Percentiles rank a stretch among this genome's conserved stretches.
These are phyloP conservation scores for Teunomyces tritomae DNA, from an alignment of 805 yeast species.

Conservation along the genomic window DNA sequence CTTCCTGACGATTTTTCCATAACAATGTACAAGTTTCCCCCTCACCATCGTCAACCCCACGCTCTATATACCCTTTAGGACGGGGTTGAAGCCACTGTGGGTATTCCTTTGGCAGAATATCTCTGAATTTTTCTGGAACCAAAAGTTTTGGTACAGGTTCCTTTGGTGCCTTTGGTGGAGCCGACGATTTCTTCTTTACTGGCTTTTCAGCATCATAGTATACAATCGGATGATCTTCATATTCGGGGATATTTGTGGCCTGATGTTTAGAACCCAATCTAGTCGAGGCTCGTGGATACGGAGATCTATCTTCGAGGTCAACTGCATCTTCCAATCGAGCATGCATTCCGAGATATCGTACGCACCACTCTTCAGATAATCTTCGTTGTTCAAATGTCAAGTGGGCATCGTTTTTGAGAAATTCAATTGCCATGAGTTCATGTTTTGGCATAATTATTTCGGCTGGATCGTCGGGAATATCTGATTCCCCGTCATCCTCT, in stretches of 20 bases:
- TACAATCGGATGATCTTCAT: slow-evolving; percentile 58
- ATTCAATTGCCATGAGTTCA: slow-evolving; percentile 56
- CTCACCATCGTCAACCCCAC: slow-evolving; percentile 67
- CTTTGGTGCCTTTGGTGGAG: slow-evolving; percentile 6
- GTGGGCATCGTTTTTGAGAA: slow-evolving; percentile 45
- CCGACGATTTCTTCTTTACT: slow-evolving; percentile 8
- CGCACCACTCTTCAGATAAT: slow-evolving; percentile 73
- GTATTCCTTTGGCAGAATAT: slow-evolving; percentile 42
- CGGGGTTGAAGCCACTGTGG: slow-evolving; percentile 78
- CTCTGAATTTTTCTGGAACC: slow-evolving; percentile 49
- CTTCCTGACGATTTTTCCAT: slow-evolving; percentile 53
- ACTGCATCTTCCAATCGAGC: slow-evolving; percentile 72
- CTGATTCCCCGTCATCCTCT: slow-evolving; percentile 9
- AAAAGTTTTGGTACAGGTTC: slow-evolving; percentile 21
- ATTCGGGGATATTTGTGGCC: slow-evolving; percentile 60
- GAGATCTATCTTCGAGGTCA: slow-evolving; percentile 68
- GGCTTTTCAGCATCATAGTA: slow-evolving; percentile 52
- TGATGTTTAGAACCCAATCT: slow-evolving; percentile 75
- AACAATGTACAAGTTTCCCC: slow-evolving; percentile 55
- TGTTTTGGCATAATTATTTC: slow-evolving; percentile 42
- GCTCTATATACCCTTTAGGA: slow-evolving; percentile 78
- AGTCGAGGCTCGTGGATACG: slow-evolving; percentile 78
- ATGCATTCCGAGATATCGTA: slow-evolving; percentile 75
- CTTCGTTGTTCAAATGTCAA: slow-evolving; percentile 47
- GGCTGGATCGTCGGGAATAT: slow-evolving; percentile 5